phyloP scores from a whole-genome alignment of 345 rosid genomes.

The Euphorbia peplus region DNA sequence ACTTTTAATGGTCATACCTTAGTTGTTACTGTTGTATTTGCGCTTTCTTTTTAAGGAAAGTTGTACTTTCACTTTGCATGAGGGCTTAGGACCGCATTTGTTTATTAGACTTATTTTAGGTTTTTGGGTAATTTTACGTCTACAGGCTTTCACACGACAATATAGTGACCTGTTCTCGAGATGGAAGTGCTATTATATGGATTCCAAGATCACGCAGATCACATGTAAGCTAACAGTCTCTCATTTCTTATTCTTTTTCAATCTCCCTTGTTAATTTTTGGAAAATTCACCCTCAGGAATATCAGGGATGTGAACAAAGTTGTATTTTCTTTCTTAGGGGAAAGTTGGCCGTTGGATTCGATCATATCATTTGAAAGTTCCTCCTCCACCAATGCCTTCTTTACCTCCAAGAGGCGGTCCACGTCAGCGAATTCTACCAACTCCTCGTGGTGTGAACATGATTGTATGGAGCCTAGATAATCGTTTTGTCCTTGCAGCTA shows the following conservation, averaged over 20 bases:
- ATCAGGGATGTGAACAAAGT: neutral
- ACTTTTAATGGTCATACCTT: neutral
- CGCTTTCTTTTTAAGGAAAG: too few species aligned
- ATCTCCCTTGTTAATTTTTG: neutral
- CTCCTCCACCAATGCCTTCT: slow-evolving; percentile 97
- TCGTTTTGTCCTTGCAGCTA: slow-evolving; percentile 99
- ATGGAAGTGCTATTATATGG: slow-evolving; percentile 99
- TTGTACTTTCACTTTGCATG: neutral
- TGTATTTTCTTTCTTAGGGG: slow-evolving; percentile 46
- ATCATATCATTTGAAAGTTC: slow-evolving; percentile 94
- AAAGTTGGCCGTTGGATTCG: slow-evolving; percentile 85
- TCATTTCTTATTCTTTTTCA: neutral
- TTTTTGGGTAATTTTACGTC: slow-evolving; percentile 17
- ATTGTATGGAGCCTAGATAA: slow-evolving; percentile 96
- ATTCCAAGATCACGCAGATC: slow-evolving; percentile 89
- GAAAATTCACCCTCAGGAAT: slow-evolving; percentile 1
- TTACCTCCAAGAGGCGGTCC: slow-evolving; percentile 98
- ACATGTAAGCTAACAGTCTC: slow-evolving; percentile 53
- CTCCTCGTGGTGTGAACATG: slow-evolving; percentile 99
- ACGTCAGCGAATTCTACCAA: slow-evolving; percentile 93
- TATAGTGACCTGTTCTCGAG: slow-evolving; percentile 97
- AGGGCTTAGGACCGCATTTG: slow-evolving; percentile 6
- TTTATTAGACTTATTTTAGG: slow-evolving; percentile 1
- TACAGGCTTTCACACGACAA: slow-evolving; percentile 88
- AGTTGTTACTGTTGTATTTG: neutral